Conservation (phyloP, 2,329 filamentous ascomycete genomes). For the Venturia carpophila region DNA sequence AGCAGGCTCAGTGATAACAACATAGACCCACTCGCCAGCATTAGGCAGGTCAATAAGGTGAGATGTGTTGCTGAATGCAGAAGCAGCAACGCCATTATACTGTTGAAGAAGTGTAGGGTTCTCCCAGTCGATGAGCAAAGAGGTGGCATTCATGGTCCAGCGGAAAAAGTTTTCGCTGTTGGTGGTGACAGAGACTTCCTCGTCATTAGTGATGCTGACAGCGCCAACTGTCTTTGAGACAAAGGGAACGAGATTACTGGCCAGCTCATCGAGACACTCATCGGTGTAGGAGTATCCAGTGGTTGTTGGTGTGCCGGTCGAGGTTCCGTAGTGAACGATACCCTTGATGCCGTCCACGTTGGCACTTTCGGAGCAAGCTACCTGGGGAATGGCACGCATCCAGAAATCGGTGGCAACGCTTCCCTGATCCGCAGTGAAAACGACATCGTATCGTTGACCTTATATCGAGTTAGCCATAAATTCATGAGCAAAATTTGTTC, state of each 20-base stretch:
- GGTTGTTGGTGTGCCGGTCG: conserved; percentile 26
- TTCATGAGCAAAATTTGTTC: no score
- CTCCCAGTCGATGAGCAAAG: conserved; percentile 32
- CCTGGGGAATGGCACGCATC: conserved; percentile 24
- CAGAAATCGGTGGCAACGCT: conserved; percentile 31
- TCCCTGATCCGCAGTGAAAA: conserved; percentile 30
- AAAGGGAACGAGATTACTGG: conserved; percentile 30
- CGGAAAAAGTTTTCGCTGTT: conserved; percentile 31
- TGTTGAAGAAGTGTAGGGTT: conserved; percentile 34
- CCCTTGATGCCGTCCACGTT: conserved; percentile 32
- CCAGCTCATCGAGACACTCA: conserved; percentile 37
- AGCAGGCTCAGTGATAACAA: conserved; percentile 17
- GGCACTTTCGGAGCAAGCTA: conserved; percentile 26
- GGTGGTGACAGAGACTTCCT: conserved; percentile 29
- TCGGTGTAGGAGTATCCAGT: conserved; percentile 27
- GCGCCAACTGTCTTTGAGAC: conserved; percentile 29
- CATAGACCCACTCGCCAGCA: conserved; percentile 19
- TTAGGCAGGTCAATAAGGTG: conserved; percentile 21
- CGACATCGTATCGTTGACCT: conserved; percentile 33
- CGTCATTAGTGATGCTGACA: conserved; percentile 28
- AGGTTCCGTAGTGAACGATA: conserved; percentile 36
- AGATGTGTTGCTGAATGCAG: conserved; percentile 31
- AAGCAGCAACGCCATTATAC: conserved; percentile 31
- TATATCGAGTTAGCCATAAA: neutral
- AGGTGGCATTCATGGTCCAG: conserved; percentile 35